These are phyloP conservation scores for Cochlearia excelsa DNA, from an alignment of 345 rosid genomes.

Conservation along the genomic window DNA sequence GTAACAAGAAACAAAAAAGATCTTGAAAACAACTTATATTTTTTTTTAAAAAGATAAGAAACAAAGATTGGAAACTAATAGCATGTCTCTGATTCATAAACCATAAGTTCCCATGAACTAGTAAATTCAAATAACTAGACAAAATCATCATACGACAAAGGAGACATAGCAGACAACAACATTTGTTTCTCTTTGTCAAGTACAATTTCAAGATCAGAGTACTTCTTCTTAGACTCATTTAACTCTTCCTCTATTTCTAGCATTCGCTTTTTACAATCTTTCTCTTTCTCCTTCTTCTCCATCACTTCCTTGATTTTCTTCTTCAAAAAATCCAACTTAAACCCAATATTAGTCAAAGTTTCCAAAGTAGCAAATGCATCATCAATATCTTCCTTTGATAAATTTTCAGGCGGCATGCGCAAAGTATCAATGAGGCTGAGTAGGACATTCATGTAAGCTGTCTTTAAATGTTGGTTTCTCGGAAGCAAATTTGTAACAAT, in stretches of 20 bases:
- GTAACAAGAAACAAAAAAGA: too few species aligned
- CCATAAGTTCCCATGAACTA: too few species aligned
- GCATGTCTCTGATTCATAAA: too few species aligned
- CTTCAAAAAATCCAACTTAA: slow-evolving; percentile 32
- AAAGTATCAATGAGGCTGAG: slow-evolving; percentile 25
- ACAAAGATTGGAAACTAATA: too few species aligned
- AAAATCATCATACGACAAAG: too few species aligned
- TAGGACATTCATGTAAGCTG: slow-evolving; percentile 25
- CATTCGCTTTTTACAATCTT: background rate
- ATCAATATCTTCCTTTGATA: slow-evolving; percentile 17
- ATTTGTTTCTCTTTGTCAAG: too few species aligned
- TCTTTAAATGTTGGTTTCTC: slow-evolving; percentile 7
- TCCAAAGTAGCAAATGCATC: slow-evolving; percentile 12
- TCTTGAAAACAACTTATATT: too few species aligned
- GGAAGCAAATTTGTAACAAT: slow-evolving; percentile 22
- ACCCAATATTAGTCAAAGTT: slow-evolving; percentile 18
- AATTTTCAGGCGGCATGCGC: background rate
- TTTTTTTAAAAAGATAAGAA: too few species aligned
- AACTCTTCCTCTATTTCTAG: slow-evolving; percentile 24
- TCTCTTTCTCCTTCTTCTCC: slow-evolving; percentile 14
- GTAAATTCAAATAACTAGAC: too few species aligned
- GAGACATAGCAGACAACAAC: too few species aligned
- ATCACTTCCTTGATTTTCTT: slow-evolving; percentile 20
- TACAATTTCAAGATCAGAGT: too few species aligned
- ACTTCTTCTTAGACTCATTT: background rate